These are phyloP conservation scores for Lichtheimia corymbifera DNA, from an alignment of 371 early-diverging fungal species.

Conservation along the genomic window DNA sequence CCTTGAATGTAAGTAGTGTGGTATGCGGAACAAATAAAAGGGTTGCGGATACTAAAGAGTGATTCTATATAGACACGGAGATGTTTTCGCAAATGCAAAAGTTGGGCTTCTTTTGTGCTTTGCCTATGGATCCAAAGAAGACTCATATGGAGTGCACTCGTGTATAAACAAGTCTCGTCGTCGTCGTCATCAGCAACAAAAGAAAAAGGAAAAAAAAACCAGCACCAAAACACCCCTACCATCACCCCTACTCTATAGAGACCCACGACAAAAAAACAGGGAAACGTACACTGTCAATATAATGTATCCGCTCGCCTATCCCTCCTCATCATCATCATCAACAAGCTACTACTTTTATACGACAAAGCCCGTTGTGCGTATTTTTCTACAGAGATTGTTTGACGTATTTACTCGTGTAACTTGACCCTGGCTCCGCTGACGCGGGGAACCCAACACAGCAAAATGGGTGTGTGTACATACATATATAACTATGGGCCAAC, in stretches of 20 bases:
- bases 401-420: too few relatives aligned
- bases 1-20: constrained; percentile 45
- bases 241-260: not conserved
- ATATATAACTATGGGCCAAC: too few relatives aligned
- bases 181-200: too few relatives aligned
- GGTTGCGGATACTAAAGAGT: not conserved
- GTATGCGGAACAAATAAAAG: not conserved
- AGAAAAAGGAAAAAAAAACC: too few relatives aligned
- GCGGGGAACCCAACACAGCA: not conserved
- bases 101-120: constrained; percentile 58
- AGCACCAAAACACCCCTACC: constrained; percentile 1
- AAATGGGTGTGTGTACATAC: not conserved
- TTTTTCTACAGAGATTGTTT: too few relatives aligned
- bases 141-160: constrained; percentile 56
- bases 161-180: constrained; percentile 23
- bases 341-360: too few relatives aligned
- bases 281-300: too few relatives aligned
- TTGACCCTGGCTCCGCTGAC: too few relatives aligned
- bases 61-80: constrained; percentile 33
- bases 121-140: constrained; percentile 58
- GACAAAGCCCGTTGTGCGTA: too few relatives aligned
- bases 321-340: too few relatives aligned
- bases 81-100: constrained; percentile 64
- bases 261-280: too few relatives aligned
- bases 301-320: too few relatives aligned